Percentiles rank a stretch among this genome's conserved stretches.
Conservation (phyloP, 2,329 filamentous ascomycete genomes). For the Fusarium sp. region DNA sequence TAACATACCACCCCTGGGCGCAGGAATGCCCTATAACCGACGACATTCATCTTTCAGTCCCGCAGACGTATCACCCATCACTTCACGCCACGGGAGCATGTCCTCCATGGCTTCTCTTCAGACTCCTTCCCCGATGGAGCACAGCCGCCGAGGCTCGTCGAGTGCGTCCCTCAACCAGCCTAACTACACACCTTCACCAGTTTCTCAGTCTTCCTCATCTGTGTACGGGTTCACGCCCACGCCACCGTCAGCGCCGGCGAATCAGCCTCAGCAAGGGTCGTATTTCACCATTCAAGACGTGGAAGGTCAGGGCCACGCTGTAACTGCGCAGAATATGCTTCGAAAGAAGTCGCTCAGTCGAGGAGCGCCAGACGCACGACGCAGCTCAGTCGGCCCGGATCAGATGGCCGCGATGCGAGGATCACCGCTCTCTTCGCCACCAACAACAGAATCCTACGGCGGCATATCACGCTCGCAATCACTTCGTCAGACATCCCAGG, state of each 20-base stretch:
- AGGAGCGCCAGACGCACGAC: constrained; percentile 36
- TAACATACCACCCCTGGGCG: not conserved
- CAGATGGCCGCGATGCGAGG: constrained; percentile 24
- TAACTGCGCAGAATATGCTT: constrained; percentile 41
- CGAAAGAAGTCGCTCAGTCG: constrained; percentile 44
- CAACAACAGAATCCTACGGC: constrained; percentile 13
- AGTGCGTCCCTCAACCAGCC: constrained; percentile 27
- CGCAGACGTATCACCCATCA: constrained; percentile 47
- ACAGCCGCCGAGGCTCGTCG: constrained; percentile 43
- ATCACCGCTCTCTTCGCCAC: constrained; percentile 27
- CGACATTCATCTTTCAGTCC: constrained; percentile 49
- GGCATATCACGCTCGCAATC: constrained; percentile 32
- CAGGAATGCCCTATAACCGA: constrained; percentile 19
- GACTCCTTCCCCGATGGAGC: constrained; percentile 51
- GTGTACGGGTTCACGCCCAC: constrained; percentile 35
- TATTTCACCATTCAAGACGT: constrained; percentile 40
- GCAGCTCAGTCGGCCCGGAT: constrained; percentile 41
- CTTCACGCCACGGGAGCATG: constrained; percentile 47
- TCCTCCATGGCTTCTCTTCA: constrained; percentile 43
- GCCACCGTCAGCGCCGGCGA: constrained; percentile 29
- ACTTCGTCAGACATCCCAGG: constrained; percentile 33
- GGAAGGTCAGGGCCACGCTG: constrained; percentile 41
- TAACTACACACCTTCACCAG: constrained; percentile 45
- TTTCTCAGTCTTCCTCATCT: constrained; percentile 40
- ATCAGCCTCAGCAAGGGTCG: constrained; percentile 35